A percentile compares a stretch with the other conserved stretches of the same genome.
These are phyloP conservation scores for Globisporangium apiculatum DNA, from an alignment of 352 stramenopile genomes.

Conservation along the genomic window DNA sequence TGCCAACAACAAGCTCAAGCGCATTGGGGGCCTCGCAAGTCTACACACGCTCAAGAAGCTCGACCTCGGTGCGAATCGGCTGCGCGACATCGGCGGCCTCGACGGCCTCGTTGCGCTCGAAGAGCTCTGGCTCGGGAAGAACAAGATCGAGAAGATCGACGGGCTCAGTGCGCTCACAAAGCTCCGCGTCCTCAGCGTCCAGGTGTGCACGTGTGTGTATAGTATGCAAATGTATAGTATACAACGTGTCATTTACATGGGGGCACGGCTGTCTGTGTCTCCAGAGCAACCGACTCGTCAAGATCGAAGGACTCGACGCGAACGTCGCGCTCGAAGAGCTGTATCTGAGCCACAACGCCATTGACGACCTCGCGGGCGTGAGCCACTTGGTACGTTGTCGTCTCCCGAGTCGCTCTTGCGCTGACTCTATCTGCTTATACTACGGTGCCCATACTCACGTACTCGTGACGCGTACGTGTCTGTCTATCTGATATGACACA, in stretches of 20 bases:
- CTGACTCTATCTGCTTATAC: neutral
- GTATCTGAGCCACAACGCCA: conserved; percentile 97
- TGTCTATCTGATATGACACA: neutral
- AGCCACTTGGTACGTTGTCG: conserved; percentile 50
- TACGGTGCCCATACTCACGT: neutral
- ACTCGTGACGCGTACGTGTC: too few relatives aligned
- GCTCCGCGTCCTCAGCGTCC: conserved; percentile 82
- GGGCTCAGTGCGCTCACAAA: conserved; percentile 83
- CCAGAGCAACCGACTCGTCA: conserved; percentile 96
- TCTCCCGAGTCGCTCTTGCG: too few relatives aligned
- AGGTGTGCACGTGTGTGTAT: conserved; percentile 18
- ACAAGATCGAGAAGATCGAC: conserved; percentile 95
- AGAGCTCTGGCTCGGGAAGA: conserved; percentile 97
- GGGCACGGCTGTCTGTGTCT: neutral
- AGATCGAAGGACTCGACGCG: conserved; percentile 86
- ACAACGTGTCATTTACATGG: too few relatives aligned
- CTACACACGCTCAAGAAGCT: conserved; percentile 90
- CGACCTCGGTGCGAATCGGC: conserved; percentile 95
- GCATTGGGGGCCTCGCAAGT: conserved; percentile 87
- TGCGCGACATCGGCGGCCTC: conserved; percentile 91
- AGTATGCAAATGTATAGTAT: neutral
- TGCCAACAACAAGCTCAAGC: conserved; percentile 98
- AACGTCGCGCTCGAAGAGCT: conserved; percentile 93
- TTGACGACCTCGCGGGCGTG: conserved; percentile 81
- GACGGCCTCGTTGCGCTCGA: conserved; percentile 85